Base-by-base conservation (phyloP, 129 eudicot genomes). In the Gnaphalium uliginosum region DNA sequence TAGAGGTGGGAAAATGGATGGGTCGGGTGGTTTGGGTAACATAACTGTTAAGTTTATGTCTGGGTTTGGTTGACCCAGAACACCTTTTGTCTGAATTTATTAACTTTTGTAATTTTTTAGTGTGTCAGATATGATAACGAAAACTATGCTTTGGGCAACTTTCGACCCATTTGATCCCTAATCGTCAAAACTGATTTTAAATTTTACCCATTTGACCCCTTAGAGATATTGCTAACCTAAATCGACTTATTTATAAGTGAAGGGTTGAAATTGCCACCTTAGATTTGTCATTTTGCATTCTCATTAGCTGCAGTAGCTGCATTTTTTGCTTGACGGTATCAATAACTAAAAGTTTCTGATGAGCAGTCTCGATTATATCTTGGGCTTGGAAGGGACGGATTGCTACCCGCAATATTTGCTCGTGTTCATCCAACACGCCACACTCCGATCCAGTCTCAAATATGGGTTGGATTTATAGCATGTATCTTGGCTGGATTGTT, bases 301-400 rank as follows among this genome's bases (percentile, higher is more conserved):
- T 22, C 43, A 53, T 21, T 50, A 75, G 48, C 43, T 63, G 67
- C 41, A 15, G 10, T 35, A 13, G 67, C 41, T 8, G 10, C 24
- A 13, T 23, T 30, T 51, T 76, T 26, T 17, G n/a, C 57, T 59
- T 71, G 22, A 7, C 27, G 25, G 27, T 58, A 23, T n/a, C 15
- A 50, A 46, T 73, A 21, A 77, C 78, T 50, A 54, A 25, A 53
- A 68, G 43, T 58, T 83, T 79, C 48, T 76, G 1, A 68, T 70
- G 61, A 70, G 73, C 91, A 94, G 97, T 95, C 99, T 71, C 87
- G 99, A 63, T 79, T 95, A 56, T 95, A 95, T 71, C 97, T 95
- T 76, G 99, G 97, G 59, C 89, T 95, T 72, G 99, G 99, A 86
- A 87, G 99, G 74, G 99, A 95, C 66, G 99, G 99, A 18, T 85